Evolutionary conservation across 1,284 basidiomycete species (phyloP).

Genomic region (Ustilago nuda): DNA sequence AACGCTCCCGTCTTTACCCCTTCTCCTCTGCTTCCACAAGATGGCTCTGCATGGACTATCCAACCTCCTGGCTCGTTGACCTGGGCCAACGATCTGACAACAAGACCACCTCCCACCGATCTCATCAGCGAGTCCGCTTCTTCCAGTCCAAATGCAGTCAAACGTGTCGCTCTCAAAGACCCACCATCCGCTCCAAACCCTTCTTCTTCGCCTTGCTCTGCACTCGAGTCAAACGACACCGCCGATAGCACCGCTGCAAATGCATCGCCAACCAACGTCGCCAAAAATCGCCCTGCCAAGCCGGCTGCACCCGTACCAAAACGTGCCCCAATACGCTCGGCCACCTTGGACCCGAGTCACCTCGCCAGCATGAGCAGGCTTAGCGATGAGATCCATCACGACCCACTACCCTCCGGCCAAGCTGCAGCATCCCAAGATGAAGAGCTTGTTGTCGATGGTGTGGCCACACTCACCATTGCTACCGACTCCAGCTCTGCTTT

Average conservation of each 20-base stretch:
- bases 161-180: constrained; percentile 19
- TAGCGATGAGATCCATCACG: constrained; percentile 12
- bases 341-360: constrained; percentile 40
- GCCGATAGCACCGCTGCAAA: not conserved
- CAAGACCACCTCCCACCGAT: constrained; percentile 14
- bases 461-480: constrained; percentile 30
- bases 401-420: constrained; percentile 13
- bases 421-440: constrained; percentile 16
- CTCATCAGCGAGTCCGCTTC: constrained; percentile 18
- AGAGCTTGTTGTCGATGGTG: constrained; percentile 22
- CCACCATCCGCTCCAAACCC: not conserved
- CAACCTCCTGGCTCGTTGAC: constrained; percentile 21
- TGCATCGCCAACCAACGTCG: constrained; percentile 10
- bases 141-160: constrained; percentile 32
- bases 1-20: constrained; percentile 31
- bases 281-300: constrained; percentile 9
- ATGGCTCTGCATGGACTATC: constrained; percentile 45
- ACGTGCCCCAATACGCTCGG: constrained; percentile 43
- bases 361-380: constrained; percentile 25
- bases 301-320: constrained; percentile 34
- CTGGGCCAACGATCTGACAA: constrained; percentile 35
- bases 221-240: constrained; percentile 4
- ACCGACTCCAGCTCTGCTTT: constrained; percentile 11
- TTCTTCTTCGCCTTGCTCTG: constrained; percentile 7
- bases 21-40: constrained; percentile 40